Conservation (phyloP, 306 rosid species). For the Casuarina cunninghamiana region DNA sequence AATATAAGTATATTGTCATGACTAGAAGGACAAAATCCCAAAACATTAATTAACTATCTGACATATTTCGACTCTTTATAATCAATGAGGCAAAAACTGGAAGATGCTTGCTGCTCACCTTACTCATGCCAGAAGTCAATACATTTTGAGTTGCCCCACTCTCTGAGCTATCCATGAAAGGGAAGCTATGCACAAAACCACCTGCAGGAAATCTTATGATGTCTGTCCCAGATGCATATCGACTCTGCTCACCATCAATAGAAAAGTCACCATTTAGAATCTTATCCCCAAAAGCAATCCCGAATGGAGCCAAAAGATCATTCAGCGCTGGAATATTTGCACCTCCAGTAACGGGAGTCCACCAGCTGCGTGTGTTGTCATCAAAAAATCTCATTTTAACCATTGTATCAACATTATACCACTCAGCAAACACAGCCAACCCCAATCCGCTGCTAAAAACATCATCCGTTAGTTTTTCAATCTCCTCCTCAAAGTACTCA, state of each 20-base stretch:
- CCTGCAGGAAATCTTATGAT: constrained; percentile 86
- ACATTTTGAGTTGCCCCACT: constrained; percentile 95
- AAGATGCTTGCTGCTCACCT: constrained; percentile 43
- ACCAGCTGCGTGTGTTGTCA: constrained; percentile 97
- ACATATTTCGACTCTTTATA: constrained; percentile 4
- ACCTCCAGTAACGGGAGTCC: constrained; percentile 99
- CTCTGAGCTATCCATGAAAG: constrained; percentile 92
- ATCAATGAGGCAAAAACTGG: constrained; percentile 6
- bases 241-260: constrained; percentile 86
- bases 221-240: constrained; percentile 95
- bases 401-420: constrained; percentile 98
- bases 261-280: constrained; percentile 92
- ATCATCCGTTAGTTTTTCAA: constrained; percentile 84
- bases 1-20: constrained; percentile 7
- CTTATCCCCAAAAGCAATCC: constrained; percentile 95
- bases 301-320: constrained; percentile 90
- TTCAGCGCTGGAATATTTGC: constrained; percentile 91
- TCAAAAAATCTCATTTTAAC: constrained; percentile 97
- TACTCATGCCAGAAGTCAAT: constrained; percentile 59
- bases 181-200: constrained; percentile 86
- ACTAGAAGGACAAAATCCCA: background rate
- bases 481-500: constrained; percentile 92
- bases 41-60: background rate
- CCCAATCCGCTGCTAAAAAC: constrained; percentile 88
- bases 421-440: constrained; percentile 85